Base-by-base conservation (phyloP, 208 protist species). In the Crithidia sp. region DNA sequence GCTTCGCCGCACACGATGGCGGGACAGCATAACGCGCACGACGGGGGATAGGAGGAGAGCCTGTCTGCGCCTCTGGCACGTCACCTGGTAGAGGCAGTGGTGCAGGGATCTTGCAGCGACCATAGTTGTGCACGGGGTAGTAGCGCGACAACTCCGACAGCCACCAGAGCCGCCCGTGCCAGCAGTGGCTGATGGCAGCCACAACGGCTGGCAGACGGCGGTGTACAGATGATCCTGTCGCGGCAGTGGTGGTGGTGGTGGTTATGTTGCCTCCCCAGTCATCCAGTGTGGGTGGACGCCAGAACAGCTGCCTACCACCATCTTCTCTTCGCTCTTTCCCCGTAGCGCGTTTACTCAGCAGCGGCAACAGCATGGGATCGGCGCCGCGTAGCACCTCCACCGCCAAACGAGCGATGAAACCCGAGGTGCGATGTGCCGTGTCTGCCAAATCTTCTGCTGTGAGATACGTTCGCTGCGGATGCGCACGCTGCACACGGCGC, bases 61-160 rank as follows among this genome's bases (percentile, higher is more conserved):
- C 13, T 16, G 14, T 9, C 47, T 19, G 9, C 12, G 9, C 45
- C 2, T 49, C 45, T 49, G 45, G 45, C 37, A 19, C 59, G 17
- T 64, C 71, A 7, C 65, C 74, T 5, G 74, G 76, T 28, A 71
- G 28, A 36, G 74, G 58, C 2, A 65, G 41, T 16, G 50, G 40
- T 5, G 62, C 5, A 10, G 76, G 79, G 8, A 70, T 61, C 3
- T 7, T 8, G 73, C 82, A 87, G 7, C 43, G 45, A 16, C 85
- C 85, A 61, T 62, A 90, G 55, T 73, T 81, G 65, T 87, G 82
- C 41, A 90, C 72, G 7, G 78, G 67, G 57, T 87, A 87, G 62
- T 83, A 74, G 9, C 60, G 71, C 8, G 73, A 71, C 5, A 86
- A 53, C 47, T 72, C 64, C 7, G 71, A 62, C 39, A 86, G 55